phyloP scores from a whole-genome alignment of 495 filamentous ascomycete species.

The Podospora pseudopauciseta region DNA sequence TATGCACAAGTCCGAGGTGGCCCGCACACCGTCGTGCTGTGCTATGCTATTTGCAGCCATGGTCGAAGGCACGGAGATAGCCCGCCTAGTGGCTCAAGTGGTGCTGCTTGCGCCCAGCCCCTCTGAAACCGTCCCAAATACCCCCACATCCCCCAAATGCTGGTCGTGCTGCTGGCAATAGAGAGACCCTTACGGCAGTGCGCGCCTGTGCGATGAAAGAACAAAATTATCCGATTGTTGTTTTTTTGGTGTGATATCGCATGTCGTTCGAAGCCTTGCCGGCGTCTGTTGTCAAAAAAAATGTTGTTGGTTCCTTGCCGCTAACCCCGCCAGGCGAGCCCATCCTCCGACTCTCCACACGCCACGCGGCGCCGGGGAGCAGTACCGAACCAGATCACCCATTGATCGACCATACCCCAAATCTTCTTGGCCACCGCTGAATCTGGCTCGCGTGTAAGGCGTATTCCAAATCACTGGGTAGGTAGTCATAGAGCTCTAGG shows the following conservation, averaged over 20 bases:
- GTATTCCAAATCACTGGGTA: background rate
- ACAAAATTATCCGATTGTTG: background rate
- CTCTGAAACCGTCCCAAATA: background rate
- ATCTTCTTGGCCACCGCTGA: background rate
- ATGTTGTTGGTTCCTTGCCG: background rate
- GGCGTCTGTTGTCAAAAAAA: no score
- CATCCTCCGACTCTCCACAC: background rate
- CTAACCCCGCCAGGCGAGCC: conserved; percentile 1
- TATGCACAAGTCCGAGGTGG: background rate
- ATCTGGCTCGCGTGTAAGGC: conserved; percentile 1
- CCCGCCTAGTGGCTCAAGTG: background rate
- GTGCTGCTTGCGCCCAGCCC: background rate
- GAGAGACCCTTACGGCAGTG: background rate
- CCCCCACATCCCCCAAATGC: conserved; percentile 2
- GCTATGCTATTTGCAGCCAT: conserved; percentile 5
- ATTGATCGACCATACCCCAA: background rate
- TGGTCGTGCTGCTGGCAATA: background rate
- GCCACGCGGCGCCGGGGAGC: background rate
- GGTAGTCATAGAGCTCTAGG: background rate
- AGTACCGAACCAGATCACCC: background rate
- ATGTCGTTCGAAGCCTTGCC: background rate
- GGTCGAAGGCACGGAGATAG: background rate
- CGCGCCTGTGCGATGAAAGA: background rate
- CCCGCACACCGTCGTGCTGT: background rate
- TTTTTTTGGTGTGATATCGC: background rate